These are phyloP conservation scores for Mycena maculata DNA, from an alignment of 768 basidiomycete genomes.

Conservation along the genomic window DNA sequence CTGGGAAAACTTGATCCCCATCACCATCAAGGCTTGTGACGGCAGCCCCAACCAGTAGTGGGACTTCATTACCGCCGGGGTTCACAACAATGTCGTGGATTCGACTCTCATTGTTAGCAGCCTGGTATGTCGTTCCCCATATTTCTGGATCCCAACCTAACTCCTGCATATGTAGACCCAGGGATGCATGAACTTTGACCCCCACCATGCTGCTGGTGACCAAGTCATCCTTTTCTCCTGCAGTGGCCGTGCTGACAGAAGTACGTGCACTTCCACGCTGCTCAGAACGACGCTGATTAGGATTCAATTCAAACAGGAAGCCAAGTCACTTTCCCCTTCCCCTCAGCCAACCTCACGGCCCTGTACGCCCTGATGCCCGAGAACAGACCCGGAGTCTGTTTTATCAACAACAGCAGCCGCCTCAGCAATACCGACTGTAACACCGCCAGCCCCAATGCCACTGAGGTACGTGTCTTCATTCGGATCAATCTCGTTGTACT, in stretches of 20 bases:
- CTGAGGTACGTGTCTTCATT: conserved; percentile 15
- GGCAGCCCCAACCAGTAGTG: conserved; percentile 45
- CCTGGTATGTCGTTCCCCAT: conserved; percentile 9
- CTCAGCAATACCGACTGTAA: conserved; percentile 37
- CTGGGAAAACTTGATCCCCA: conserved; percentile 47
- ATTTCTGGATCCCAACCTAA: not conserved
- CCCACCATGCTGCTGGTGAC: conserved; percentile 31
- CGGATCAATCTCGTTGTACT: conserved; percentile 24
- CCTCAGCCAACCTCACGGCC: conserved; percentile 20
- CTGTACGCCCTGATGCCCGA: conserved; percentile 33
- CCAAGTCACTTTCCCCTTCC: conserved; percentile 36
- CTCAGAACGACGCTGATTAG: too few relatives aligned
- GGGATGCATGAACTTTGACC: conserved; percentile 35
- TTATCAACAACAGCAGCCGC: conserved; percentile 31
- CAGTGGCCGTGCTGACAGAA: conserved; percentile 32
- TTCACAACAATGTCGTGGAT: conserved; percentile 43
- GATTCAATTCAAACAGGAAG: conserved; percentile 13
- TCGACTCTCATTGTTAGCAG: conserved; percentile 45
- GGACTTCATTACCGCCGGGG: conserved; percentile 47
- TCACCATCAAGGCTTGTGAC: conserved; percentile 43
- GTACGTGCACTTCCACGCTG: too few relatives aligned
- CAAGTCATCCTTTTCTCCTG: conserved; percentile 35
- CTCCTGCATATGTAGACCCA: conserved; percentile 11
- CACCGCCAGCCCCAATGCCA: conserved; percentile 4
- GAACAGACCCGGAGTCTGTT: conserved; percentile 26